Conservation (phyloP, 2,329 filamentous ascomycete species). For the Phaeosphaeriaceae sp. region DNA sequence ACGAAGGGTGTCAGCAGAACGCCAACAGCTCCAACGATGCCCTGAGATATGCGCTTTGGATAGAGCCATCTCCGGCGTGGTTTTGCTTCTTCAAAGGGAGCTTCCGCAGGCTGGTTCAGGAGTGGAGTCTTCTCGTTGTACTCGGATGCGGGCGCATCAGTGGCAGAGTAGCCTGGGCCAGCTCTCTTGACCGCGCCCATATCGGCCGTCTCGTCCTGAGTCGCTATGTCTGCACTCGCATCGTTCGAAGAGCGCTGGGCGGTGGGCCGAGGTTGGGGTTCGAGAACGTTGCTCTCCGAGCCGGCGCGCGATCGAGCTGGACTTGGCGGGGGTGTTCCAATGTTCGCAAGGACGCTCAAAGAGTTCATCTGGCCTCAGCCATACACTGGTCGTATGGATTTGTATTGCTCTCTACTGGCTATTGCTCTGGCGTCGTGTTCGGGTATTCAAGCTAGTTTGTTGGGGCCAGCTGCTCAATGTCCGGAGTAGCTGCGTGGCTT, state of each 20-base stretch:
- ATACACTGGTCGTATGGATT: conserved; percentile 42
- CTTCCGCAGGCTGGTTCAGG: conserved; percentile 50
- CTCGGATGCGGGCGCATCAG: conserved; percentile 42
- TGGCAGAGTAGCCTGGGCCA: conserved; percentile 26
- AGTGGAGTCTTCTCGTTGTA: conserved; percentile 75
- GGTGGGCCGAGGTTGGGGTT: conserved; percentile 33
- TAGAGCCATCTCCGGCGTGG: conserved; percentile 57
- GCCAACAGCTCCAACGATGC: conserved; percentile 76
- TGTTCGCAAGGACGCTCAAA: conserved; percentile 88
- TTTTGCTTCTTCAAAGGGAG: conserved; percentile 42
- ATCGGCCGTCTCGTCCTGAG: conserved; percentile 38
- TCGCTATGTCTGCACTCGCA: conserved; percentile 40
- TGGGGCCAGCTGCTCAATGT: conserved; percentile 6
- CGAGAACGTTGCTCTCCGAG: conserved; percentile 57
- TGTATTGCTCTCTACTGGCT: background rate
- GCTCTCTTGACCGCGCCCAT: conserved; percentile 35
- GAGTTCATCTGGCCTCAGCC: conserved; percentile 79
- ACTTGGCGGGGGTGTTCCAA: conserved; percentile 62
- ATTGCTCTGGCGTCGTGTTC: conserved; percentile 6
- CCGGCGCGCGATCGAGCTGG: conserved; percentile 61
- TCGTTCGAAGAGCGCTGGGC: conserved; percentile 36
- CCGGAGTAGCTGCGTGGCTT: conserved; percentile 7
- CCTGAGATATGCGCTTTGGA: conserved; percentile 73
- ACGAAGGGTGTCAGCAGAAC: conserved; percentile 81
- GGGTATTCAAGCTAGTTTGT: conserved; percentile 15